Conservation (phyloP, 306 rosid species). For the Prunus fruticosa region DNA sequence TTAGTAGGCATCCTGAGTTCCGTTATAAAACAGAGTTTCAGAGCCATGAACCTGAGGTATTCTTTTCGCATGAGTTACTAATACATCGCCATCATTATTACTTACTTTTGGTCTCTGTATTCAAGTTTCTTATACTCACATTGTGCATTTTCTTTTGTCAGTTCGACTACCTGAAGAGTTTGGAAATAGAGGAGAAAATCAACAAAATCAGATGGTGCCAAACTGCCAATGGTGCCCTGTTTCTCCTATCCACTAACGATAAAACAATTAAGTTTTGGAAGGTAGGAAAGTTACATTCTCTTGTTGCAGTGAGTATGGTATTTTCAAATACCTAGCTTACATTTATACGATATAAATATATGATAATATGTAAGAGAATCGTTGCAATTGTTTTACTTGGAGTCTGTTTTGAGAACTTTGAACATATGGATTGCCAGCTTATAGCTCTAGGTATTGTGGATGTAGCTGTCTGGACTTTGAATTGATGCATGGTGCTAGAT, state of each 20-base stretch:
- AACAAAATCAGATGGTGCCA: constrained; percentile 99
- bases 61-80: constrained; percentile 1
- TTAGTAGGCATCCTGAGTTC: constrained; percentile 91
- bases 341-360: background rate
- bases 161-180: constrained; percentile 99
- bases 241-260: constrained; percentile 93
- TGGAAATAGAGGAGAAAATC: constrained; percentile 99
- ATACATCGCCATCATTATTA: background rate
- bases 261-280: constrained; percentile 98
- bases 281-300: constrained; percentile 44
- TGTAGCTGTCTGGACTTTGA: background rate
- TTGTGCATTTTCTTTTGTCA: constrained; percentile 35
- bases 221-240: constrained; percentile 86
- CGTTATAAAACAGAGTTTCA: constrained; percentile 99
- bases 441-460: background rate
- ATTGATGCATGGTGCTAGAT: background rate
- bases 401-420: background rate
- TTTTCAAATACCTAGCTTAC: background rate
- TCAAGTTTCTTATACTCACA: constrained; percentile 20
- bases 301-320: background rate
- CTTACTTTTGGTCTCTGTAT: constrained; percentile 6
- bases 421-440: background rate
- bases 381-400: background rate
- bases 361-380: background rate
- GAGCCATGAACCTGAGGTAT: constrained; percentile 99